Conservation (phyloP, 192 early-diverging fungal species). For the Coemansia sp. region DNA sequence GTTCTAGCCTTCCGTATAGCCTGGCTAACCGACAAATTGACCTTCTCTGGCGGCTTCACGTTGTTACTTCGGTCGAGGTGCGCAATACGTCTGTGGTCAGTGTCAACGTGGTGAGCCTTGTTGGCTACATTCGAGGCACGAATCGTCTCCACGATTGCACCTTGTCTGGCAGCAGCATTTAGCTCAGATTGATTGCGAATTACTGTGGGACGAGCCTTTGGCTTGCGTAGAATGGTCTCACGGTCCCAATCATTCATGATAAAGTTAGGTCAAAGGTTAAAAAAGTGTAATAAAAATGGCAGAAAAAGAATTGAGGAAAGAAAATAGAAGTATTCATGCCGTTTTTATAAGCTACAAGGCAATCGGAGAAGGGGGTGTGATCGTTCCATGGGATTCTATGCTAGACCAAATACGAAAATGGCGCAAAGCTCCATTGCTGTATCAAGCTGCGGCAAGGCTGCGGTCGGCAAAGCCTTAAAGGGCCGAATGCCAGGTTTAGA, state of each 20-base stretch:
- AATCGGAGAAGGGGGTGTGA: neutral
- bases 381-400: slow-evolving; percentile 4
- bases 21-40: slow-evolving; percentile 71
- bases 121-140: slow-evolving; percentile 44
- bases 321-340: too few relatives aligned
- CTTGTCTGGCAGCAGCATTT: slow-evolving; percentile 19
- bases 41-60: slow-evolving; percentile 65
- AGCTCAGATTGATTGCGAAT: slow-evolving; percentile 4
- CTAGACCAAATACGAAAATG: slow-evolving; percentile 13
- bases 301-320: neutral
- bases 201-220: neutral
- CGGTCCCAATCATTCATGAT: slow-evolving; percentile 2
- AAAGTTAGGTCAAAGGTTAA: neutral
- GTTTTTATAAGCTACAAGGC: too few relatives aligned
- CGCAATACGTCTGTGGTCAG: slow-evolving; percentile 75
- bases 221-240: slow-evolving; percentile 17
- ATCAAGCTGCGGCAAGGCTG: slow-evolving; percentile 11
- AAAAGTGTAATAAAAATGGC: neutral
- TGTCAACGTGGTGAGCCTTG: slow-evolving; percentile 56
- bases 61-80: slow-evolving; percentile 88
- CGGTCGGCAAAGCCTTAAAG: neutral
- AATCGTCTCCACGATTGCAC: slow-evolving; percentile 15
- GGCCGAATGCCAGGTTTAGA: neutral
- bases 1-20: slow-evolving; percentile 80
- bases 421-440: slow-evolving; percentile 8